Evolutionary conservation across 768 basidiomycete species (phyloP).

Genomic region (Boletellus ananiceps): DNA sequence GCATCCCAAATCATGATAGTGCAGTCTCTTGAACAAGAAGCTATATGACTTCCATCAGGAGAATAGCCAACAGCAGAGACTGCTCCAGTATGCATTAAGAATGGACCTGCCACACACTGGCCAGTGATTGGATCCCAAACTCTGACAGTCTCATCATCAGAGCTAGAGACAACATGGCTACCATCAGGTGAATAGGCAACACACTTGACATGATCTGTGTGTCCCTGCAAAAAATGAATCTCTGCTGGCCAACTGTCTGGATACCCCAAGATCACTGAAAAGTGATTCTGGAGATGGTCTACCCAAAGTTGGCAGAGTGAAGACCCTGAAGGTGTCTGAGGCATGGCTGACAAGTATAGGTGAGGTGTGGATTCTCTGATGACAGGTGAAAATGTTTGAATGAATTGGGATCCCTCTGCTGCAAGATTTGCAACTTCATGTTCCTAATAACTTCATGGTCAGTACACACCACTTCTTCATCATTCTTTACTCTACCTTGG

Average conservation of each 20-base stretch:
- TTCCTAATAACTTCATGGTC: slow-evolving; percentile 6
- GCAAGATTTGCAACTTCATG: slow-evolving; percentile 14
- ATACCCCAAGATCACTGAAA: slow-evolving; percentile 9
- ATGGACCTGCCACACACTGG: slow-evolving; percentile 5
- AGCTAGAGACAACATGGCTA: slow-evolving; percentile 25
- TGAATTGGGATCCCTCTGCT: slow-evolving; percentile 27
- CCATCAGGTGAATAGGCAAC: slow-evolving; percentile 24
- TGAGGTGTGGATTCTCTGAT: slow-evolving; percentile 33
- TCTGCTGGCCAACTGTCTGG: slow-evolving; percentile 15
- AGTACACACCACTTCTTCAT: background rate
- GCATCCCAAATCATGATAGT: slow-evolving; percentile 20
- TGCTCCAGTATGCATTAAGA: background rate
- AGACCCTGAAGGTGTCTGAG: slow-evolving; percentile 29
- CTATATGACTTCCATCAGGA: too few species aligned
- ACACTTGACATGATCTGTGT: slow-evolving; percentile 8
- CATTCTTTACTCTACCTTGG: slow-evolving; percentile 9
- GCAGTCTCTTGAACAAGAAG: too few species aligned
- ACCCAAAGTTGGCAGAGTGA: slow-evolving; percentile 22
- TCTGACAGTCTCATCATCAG: slow-evolving; percentile 4
- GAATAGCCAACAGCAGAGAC: too few species aligned
- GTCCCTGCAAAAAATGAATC: slow-evolving; percentile 12
- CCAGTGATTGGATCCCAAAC: background rate
- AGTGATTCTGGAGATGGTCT: slow-evolving; percentile 14
- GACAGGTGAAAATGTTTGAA: slow-evolving; percentile 27
- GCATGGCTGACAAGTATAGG: slow-evolving; percentile 38